Evolutionary conservation across 495 filamentous ascomycete species (phyloP).

Genomic region (Pyrenula massariospora): DNA sequence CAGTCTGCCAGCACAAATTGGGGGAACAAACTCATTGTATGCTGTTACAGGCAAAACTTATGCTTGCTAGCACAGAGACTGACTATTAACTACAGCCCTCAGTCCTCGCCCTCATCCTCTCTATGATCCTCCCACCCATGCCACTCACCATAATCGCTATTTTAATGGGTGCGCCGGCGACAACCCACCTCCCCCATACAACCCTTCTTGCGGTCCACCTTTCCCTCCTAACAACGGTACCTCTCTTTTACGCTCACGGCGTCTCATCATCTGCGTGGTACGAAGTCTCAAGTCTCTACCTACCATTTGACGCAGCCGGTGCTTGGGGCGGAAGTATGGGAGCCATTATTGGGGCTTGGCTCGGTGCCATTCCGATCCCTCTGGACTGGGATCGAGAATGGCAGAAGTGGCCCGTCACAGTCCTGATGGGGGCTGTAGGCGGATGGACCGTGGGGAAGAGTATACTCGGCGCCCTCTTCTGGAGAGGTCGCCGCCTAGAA

Average conservation of each 20-base stretch:
- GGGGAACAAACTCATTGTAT: constrained; percentile 14
- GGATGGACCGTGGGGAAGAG: constrained; percentile 47
- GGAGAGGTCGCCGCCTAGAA: neutral
- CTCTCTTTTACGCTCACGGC: constrained; percentile 76
- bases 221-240: constrained; percentile 59
- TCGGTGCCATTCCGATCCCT: constrained; percentile 76
- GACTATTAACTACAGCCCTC: constrained; percentile 53
- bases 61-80: no score
- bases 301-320: constrained; percentile 22
- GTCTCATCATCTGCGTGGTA: constrained; percentile 62
- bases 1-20: constrained; percentile 8
- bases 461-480: neutral
- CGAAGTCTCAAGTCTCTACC: constrained; percentile 44
- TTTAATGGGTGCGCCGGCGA: constrained; percentile 83
- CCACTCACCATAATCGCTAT: constrained; percentile 54
- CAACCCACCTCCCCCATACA: constrained; percentile 70
- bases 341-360: constrained; percentile 45
- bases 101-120: constrained; percentile 46
- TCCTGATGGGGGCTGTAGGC: constrained; percentile 59
- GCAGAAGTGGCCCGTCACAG: constrained; percentile 95
- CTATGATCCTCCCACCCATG: constrained; percentile 53
- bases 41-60: no score
- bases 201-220: constrained; percentile 70
- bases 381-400: constrained; percentile 93
- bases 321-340: constrained; percentile 32